Conservation (phyloP, 306 rosid genomes). For the Notholithocarpus densiflorus region DNA sequence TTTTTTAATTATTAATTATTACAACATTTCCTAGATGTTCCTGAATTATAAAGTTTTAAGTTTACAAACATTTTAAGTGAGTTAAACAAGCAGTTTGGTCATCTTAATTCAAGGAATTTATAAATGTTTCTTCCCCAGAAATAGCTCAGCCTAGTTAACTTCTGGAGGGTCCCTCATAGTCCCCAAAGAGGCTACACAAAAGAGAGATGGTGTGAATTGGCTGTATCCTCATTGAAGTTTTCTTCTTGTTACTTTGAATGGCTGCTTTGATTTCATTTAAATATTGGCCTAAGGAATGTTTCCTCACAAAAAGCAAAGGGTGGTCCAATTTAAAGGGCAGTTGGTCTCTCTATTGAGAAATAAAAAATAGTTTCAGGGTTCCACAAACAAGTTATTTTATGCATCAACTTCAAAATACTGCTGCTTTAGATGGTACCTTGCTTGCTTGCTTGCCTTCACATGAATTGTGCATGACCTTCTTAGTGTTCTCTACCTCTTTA, state of each 20-base stretch:
- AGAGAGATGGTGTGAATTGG: slow-evolving; percentile 17
- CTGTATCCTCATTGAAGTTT: slow-evolving; percentile 19
- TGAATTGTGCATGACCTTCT: neutral
- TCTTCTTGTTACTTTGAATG: slow-evolving; percentile 21
- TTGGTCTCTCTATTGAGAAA: neutral
- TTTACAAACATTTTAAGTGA: neutral
- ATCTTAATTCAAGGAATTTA: slow-evolving; percentile 8
- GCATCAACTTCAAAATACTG: slow-evolving; percentile 2
- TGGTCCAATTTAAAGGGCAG: slow-evolving; percentile 19
- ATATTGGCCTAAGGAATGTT: neutral
- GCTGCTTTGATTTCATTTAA: slow-evolving; percentile 11
- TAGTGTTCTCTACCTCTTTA: neutral
- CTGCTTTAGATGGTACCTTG: neutral
- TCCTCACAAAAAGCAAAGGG: slow-evolving; percentile 19
- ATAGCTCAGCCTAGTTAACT: neutral
- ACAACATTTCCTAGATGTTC: no score
- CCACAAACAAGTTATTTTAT: neutral
- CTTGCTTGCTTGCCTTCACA: slow-evolving; percentile 18
- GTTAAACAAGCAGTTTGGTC: neutral
- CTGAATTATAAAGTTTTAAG: no score
- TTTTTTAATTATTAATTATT: no score
- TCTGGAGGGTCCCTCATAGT: neutral
- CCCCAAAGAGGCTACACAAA: neutral
- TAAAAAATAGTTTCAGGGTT: neutral
- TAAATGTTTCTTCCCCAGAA: slow-evolving; percentile 22